Conservation (phyloP, 306 rosid genomes). For the Castanopsis chinensis region DNA sequence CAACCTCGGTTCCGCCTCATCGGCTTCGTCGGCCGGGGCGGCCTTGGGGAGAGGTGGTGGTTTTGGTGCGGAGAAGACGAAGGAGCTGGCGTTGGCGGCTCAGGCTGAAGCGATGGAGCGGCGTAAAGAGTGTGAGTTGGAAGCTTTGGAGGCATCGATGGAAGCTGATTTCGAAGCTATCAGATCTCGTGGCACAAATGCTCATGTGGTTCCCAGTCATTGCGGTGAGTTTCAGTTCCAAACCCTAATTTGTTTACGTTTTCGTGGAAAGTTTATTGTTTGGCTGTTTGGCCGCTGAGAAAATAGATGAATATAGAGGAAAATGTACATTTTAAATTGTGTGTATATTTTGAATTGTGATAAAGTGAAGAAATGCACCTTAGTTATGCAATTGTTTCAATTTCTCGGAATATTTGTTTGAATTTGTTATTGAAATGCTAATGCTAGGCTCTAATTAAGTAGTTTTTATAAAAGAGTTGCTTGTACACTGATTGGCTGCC, state of each 20-base stretch:
- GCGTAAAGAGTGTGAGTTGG: slow-evolving; percentile 54
- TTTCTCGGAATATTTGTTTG: background rate
- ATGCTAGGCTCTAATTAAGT: background rate
- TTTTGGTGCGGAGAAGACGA: slow-evolving; percentile 37
- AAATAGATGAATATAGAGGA: slow-evolving; percentile 2
- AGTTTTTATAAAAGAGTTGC: background rate
- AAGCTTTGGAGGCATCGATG: slow-evolving; percentile 62
- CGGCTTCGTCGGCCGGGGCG: slow-evolving; percentile 13
- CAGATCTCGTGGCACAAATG: slow-evolving; percentile 72
- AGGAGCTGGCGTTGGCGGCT: slow-evolving; percentile 15
- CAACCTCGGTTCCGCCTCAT: slow-evolving; percentile 24
- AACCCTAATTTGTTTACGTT: slow-evolving; percentile 31
- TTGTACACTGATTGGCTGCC: background rate
- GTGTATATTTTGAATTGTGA: background rate
- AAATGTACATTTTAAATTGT: background rate
- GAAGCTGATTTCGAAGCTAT: slow-evolving; percentile 71
- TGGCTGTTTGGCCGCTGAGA: slow-evolving; percentile 12
- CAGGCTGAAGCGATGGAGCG: slow-evolving; percentile 43
- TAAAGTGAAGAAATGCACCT: background rate
- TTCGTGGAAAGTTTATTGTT: background rate
- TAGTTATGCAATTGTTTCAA: background rate
- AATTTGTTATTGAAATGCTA: slow-evolving; percentile 1
- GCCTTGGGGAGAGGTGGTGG: background rate
- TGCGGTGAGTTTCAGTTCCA: slow-evolving; percentile 57
- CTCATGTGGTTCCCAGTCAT: slow-evolving; percentile 82